Percentiles rank a stretch among this genome's conserved stretches.
Conservation (phyloP, 306 rosid genomes). For the Trifolium repens region DNA sequence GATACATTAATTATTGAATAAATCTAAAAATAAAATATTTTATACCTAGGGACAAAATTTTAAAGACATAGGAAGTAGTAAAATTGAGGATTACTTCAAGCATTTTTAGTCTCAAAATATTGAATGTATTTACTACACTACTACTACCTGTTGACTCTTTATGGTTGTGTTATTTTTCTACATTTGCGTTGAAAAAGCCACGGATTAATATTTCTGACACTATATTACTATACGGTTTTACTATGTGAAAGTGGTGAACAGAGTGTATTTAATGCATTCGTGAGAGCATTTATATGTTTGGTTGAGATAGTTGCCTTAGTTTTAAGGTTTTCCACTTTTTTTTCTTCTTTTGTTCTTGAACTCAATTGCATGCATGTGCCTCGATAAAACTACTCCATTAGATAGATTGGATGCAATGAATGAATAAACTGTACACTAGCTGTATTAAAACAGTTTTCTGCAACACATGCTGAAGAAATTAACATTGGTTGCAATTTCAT, state of each 20-base stretch:
- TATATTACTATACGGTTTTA: background rate
- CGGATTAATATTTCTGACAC: conserved; percentile 40
- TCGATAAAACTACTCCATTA: background rate
- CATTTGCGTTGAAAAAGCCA: conserved; percentile 11
- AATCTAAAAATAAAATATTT: no score
- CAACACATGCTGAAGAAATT: background rate
- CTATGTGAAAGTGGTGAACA: conserved; percentile 7
- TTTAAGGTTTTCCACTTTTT: conserved; percentile 8
- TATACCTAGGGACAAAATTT: no score
- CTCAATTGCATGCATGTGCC: conserved; percentile 40
- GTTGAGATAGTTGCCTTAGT: conserved; percentile 31
- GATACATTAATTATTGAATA: no score
- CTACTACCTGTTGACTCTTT: background rate
- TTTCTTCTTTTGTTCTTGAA: background rate
- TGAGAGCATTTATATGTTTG: conserved; percentile 47
- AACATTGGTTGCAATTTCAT: background rate
- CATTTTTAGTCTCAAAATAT: no score
- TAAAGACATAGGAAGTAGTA: no score
- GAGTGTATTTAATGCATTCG: conserved; percentile 45
- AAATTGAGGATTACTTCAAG: no score
- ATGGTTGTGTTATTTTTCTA: background rate
- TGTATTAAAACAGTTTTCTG: background rate
- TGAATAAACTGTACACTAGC: background rate
- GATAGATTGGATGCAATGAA: conserved; percentile 1
- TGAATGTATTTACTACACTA: background rate